Evolutionary conservation across 495 filamentous ascomycete genomes (phyloP).

Genomic region (Xylaria flabelliformis): DNA sequence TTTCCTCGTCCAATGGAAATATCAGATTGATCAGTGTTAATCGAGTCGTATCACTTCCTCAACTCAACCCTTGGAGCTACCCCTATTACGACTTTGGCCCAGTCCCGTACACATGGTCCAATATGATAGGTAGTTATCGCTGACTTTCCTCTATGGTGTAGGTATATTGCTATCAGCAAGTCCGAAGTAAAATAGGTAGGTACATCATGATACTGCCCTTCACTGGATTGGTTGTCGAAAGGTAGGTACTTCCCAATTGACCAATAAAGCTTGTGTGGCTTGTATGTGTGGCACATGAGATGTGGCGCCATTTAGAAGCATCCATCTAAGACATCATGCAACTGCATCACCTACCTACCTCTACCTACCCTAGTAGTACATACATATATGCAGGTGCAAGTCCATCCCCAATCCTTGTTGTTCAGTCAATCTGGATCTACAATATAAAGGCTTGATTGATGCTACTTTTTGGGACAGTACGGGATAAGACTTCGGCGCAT

Average conservation of each 20-base stretch:
- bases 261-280: constrained; percentile 10
- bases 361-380: not conserved
- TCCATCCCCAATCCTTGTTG: not conserved
- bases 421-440: not conserved
- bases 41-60: not conserved
- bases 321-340: not conserved
- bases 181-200: too few species aligned
- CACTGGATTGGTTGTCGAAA: not conserved
- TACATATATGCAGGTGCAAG: not conserved
- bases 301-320: constrained; percentile 1
- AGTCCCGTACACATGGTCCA: not conserved
- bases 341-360: too few species aligned
- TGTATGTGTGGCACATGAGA: not conserved
- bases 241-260: not conserved
- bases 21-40: not conserved
- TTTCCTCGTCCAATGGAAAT: not conserved
- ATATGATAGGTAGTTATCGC: not conserved
- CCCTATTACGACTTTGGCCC: not conserved
- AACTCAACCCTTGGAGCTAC: not conserved
- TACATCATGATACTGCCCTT: too few species aligned
- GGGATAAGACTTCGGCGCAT: not conserved
- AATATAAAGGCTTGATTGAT: not conserved
- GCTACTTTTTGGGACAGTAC: not conserved
- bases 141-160: not conserved
- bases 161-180: not conserved